Percentiles rank a stretch among this genome's conserved stretches.
Evolutionary conservation across 2,329 filamentous ascomycete genomes (phyloP).

Genomic region (Phaeoacremonium minimum): DNA sequence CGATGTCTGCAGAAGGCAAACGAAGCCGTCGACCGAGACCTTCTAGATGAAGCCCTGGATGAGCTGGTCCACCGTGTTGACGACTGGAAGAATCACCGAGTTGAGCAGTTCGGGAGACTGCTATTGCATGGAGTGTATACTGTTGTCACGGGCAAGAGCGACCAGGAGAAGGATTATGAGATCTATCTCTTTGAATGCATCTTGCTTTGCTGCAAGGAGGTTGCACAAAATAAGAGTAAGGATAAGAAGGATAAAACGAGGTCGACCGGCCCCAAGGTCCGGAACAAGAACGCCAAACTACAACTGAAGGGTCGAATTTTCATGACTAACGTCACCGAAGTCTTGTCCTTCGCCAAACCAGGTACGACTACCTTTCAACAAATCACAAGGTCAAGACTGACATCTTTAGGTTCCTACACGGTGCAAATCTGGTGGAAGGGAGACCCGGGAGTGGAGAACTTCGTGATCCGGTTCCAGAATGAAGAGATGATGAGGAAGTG

Average conservation of each 20-base stretch:
- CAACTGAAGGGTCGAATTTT: slow-evolving; percentile 97
- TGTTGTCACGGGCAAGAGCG: slow-evolving; percentile 83
- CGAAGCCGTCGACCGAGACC: slow-evolving; percentile 82
- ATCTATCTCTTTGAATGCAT: slow-evolving; percentile 97
- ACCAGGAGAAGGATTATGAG: slow-evolving; percentile 95
- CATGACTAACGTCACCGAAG: slow-evolving; percentile 97
- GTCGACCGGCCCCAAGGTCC: slow-evolving; percentile 50
- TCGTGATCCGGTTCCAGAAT: slow-evolving; percentile 87
- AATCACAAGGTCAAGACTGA: slow-evolving; percentile 19
- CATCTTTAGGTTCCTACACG: slow-evolving; percentile 71
- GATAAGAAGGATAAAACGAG: slow-evolving; percentile 68
- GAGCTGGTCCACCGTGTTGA: slow-evolving; percentile 82
- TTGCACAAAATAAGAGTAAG: slow-evolving; percentile 77
- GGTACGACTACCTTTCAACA: slow-evolving; percentile 50
- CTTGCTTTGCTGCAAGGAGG: slow-evolving; percentile 92
- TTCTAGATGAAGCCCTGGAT: slow-evolving; percentile 76
- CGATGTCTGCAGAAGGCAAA: slow-evolving; percentile 82
- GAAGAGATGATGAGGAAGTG: slow-evolving; percentile 94
- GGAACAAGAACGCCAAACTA: slow-evolving; percentile 71
- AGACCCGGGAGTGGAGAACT: slow-evolving; percentile 91
- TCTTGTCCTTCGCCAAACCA: slow-evolving; percentile 82
- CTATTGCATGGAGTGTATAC: slow-evolving; percentile 87
- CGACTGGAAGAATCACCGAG: slow-evolving; percentile 92
- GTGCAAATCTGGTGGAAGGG: slow-evolving; percentile 99
- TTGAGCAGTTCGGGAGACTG: slow-evolving; percentile 87